Evolutionary conservation across 495 filamentous ascomycete species (phyloP), one percentile per base, ranked within the genome.

Genomic region (Talaromyces adpressus): DNA sequence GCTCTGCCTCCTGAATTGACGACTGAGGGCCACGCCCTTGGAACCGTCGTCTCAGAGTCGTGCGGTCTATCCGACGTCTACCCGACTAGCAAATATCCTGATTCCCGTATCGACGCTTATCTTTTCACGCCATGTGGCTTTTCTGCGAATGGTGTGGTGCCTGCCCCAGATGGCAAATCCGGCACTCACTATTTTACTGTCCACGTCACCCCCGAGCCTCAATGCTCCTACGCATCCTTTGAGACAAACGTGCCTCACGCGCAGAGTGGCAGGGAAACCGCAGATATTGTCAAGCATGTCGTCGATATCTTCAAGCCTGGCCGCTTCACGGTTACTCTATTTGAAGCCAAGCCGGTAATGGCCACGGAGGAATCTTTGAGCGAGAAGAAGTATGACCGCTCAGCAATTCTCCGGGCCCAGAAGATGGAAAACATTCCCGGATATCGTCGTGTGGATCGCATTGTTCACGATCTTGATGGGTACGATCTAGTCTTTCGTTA

Each of bases 171-270:
- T 27, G 82, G 82, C 62, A 78, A 76, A 41, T 79, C 77, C 32
- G 84, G 81, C 41, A 91, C 89, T 18, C 91, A 98, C 77, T 99
- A 99, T 76, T 99, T 97, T 81, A 99, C 93, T 2, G 95, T 99
- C 51, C 95, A 99, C 73, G 95, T 99, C 64, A 99, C 95, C 0
- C 95, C 95, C 1, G 95, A 99, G 81, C 90, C 94, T 34, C 86
- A 95, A 70, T 99, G 93, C 81, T 96, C 92, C n/a, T 99, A 96
- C 70, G 95, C 95, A 16, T 97, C 92, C 4, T 99, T 99, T 70
- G 95, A 99, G 81, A 97, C 95, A 66, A 98, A 99, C 67, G 95
- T 99, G 6, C 94, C 95, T n/a, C 87, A 91, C 61, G 85, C 86
- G 23, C 91, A 95, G 75, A 89, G 84, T 58, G 93, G 93, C 12